These are phyloP conservation scores for Circinella umbellata DNA, from an alignment of 371 early-diverging fungal species.

Conservation along the genomic window DNA sequence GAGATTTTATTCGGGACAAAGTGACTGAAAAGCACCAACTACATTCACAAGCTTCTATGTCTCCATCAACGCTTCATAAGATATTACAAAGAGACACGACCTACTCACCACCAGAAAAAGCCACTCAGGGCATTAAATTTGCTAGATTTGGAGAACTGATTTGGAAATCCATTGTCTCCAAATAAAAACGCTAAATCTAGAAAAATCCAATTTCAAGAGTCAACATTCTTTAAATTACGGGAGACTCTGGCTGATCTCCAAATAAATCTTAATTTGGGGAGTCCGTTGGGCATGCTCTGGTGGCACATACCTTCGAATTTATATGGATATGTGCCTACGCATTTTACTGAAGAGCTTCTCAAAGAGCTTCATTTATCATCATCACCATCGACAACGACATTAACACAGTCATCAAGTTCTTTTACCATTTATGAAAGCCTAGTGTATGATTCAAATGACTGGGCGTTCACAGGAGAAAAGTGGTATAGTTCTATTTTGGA, in stretches of 20 bases:
- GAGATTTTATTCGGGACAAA: background rate
- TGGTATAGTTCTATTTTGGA: background rate
- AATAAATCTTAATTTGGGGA: too few relatives aligned
- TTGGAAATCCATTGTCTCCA: too few relatives aligned
- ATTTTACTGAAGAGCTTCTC: background rate
- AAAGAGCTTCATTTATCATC: background rate
- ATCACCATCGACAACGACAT: background rate
- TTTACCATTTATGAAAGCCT: conserved; percentile 1
- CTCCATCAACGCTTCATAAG: background rate
- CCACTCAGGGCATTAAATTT: too few relatives aligned
- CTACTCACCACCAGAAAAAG: conserved; percentile 5
- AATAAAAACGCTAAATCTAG: too few relatives aligned
- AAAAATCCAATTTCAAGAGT: too few relatives aligned
- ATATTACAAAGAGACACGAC: conserved; percentile 1
- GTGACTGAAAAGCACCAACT: background rate
- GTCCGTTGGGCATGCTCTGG: too few relatives aligned
- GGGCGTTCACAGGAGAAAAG: background rate
- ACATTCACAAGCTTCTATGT: background rate
- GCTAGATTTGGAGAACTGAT: too few relatives aligned
- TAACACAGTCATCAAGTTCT: background rate
- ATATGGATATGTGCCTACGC: background rate
- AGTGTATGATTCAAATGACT: conserved; percentile 1
- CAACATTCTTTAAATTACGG: too few relatives aligned
- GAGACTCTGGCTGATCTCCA: too few relatives aligned
- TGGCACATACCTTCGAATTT: background rate